Evolutionary conservation across 192 early-diverging fungal species (phyloP).

Genomic region (Piromyces sp.): DNA sequence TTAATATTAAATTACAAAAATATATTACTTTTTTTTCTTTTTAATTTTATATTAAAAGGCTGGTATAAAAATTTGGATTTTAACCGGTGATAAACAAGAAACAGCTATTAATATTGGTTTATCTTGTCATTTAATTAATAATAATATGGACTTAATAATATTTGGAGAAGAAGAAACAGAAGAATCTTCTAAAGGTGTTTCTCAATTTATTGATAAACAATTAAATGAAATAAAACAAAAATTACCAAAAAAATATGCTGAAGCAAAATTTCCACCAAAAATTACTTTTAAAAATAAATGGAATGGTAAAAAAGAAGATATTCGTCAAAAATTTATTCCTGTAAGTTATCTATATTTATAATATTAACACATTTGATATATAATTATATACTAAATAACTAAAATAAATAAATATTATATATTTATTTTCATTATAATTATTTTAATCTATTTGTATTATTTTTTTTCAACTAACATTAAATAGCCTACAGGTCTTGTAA

Average conservation of each 20-base stretch:
- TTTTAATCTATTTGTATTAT: too few relatives aligned
- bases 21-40: too few relatives aligned
- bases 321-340: background rate
- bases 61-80: constrained; percentile 41
- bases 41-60: too few relatives aligned
- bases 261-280: background rate
- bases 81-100: constrained; percentile 95
- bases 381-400: background rate
- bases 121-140: constrained; percentile 84
- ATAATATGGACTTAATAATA: constrained; percentile 87
- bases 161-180: constrained; percentile 68
- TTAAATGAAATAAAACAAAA: background rate
- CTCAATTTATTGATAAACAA: background rate
- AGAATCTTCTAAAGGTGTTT: constrained; percentile 6
- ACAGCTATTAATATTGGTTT: constrained; percentile 99
- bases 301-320: background rate
- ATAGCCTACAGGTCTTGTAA: constrained; percentile 34
- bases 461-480: too few relatives aligned
- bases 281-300: background rate
- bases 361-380: too few relatives aligned
- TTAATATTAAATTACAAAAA: too few relatives aligned
- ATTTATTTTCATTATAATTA: too few relatives aligned
- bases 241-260: background rate
- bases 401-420: too few relatives aligned
- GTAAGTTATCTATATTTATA: background rate